A percentile compares a stretch with the other conserved stretches of the same genome.
Conservation (phyloP, 768 basidiomycete species). For the Terana coerulea region DNA sequence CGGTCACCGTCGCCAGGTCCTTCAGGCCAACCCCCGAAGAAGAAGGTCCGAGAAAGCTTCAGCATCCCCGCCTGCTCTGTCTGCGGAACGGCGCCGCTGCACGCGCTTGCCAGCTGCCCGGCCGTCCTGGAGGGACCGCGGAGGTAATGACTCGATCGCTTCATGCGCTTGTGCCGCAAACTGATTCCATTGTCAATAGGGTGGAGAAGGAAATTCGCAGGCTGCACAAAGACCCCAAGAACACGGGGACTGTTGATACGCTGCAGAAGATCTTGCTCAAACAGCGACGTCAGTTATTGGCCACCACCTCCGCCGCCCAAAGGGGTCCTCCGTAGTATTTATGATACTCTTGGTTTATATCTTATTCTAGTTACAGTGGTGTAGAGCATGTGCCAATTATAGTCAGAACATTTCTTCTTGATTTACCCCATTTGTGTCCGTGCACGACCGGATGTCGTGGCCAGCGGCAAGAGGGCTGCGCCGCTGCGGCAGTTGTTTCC, state of each 20-base stretch:
- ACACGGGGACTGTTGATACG: conserved; percentile 30
- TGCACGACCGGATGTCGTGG: no score
- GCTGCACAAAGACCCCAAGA: conserved; percentile 37
- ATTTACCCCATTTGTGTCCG: no score
- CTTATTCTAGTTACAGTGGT: no score
- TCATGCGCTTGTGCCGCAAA: not conserved
- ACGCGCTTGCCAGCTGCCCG: conserved; percentile 54
- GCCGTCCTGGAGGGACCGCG: conserved; percentile 46
- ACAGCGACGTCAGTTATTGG: no score
- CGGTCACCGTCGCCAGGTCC: conserved; percentile 24
- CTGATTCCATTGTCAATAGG: conserved; percentile 25
- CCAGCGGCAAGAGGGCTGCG: no score
- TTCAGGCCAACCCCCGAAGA: conserved; percentile 12
- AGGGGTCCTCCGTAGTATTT: no score
- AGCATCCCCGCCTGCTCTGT: conserved; percentile 39
- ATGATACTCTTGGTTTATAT: no score
- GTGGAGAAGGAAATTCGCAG: conserved; percentile 41
- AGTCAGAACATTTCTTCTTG: no score
- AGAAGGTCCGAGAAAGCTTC: conserved; percentile 37
- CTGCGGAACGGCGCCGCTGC: conserved; percentile 41
- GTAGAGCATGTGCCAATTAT: no score
- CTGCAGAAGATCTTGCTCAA: conserved; percentile 26
- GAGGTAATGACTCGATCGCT: conserved; percentile 38
- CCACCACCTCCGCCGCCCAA: no score
- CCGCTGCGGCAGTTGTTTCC: no score